Conservation (phyloP, 106 monocot species). For the Dendrobium officinale region DNA sequence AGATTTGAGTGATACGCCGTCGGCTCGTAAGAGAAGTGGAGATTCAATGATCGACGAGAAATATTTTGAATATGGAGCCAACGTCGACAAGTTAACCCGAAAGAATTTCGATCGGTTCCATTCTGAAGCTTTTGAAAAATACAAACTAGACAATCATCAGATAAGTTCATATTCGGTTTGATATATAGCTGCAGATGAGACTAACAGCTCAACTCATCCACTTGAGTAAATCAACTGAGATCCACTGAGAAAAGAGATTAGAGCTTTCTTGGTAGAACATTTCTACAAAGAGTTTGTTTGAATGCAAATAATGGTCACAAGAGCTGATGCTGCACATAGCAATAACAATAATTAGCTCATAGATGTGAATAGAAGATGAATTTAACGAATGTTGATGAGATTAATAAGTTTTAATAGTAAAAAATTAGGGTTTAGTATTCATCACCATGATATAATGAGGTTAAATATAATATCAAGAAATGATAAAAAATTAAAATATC, state of each 20-base stretch:
- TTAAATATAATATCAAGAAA: background rate
- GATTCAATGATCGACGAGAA: conserved; percentile 38
- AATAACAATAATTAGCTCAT: background rate
- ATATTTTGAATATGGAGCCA: conserved; percentile 66
- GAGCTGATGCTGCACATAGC: background rate
- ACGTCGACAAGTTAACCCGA: conserved; percentile 65
- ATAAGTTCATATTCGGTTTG: conserved; percentile 13
- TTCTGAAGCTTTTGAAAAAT: conserved; percentile 47
- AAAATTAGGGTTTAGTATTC: no score
- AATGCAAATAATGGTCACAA: background rate
- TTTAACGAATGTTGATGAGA: background rate
- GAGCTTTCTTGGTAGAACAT: background rate
- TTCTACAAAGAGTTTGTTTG: background rate
- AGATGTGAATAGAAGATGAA: background rate
- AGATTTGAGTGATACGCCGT: conserved; percentile 19
- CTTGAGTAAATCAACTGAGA: background rate
- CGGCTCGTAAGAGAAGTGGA: conserved; percentile 42
- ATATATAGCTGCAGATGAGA: background rate
- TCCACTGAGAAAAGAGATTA: background rate
- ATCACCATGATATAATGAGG: background rate
- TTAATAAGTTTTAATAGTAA: background rate
- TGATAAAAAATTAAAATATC: no score
- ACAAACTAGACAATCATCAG: conserved; percentile 41
- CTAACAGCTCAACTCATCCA: background rate
- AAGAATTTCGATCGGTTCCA: conserved; percentile 40